Conservation (phyloP, 1,284 basidiomycete species). For the Ustilago cynodontis region DNA sequence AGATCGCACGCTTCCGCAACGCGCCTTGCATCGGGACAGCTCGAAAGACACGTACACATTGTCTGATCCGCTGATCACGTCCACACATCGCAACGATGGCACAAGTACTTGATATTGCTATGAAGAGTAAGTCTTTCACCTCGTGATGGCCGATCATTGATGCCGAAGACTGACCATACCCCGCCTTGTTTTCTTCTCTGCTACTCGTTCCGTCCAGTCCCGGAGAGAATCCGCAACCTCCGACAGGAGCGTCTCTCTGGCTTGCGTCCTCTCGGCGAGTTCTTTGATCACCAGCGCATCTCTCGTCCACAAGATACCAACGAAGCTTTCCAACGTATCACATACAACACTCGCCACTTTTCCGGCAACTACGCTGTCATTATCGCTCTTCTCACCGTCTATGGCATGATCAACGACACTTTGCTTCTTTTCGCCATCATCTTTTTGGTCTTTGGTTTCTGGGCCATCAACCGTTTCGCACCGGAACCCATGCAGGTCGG, state of each 20-base stretch:
- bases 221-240: slow-evolving; percentile 55
- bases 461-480: slow-evolving; percentile 86
- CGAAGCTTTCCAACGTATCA: slow-evolving; percentile 78
- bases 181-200: too few relatives aligned
- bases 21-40: neutral
- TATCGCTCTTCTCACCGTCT: slow-evolving; percentile 83
- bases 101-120: slow-evolving; percentile 54
- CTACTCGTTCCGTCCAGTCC: slow-evolving; percentile 32
- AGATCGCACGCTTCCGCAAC: neutral
- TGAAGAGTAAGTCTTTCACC: slow-evolving; percentile 61
- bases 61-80: neutral
- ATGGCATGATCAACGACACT: slow-evolving; percentile 88
- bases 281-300: slow-evolving; percentile 87
- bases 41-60: neutral
- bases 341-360: slow-evolving; percentile 82
- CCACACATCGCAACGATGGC: slow-evolving; percentile 40
- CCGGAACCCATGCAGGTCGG: slow-evolving; percentile 76
- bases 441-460: slow-evolving; percentile 92
- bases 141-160: too few relatives aligned
- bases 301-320: slow-evolving; percentile 79
- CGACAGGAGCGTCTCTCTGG: slow-evolving; percentile 85
- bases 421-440: slow-evolving; percentile 84
- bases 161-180: too few relatives aligned
- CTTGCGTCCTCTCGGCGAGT: slow-evolving; percentile 77
- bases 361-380: slow-evolving; percentile 84